Evolutionary conservation across 768 basidiomycete genomes (phyloP), one percentile per base, ranked within the genome.

Genomic region (Lactarius quietus): DNA sequence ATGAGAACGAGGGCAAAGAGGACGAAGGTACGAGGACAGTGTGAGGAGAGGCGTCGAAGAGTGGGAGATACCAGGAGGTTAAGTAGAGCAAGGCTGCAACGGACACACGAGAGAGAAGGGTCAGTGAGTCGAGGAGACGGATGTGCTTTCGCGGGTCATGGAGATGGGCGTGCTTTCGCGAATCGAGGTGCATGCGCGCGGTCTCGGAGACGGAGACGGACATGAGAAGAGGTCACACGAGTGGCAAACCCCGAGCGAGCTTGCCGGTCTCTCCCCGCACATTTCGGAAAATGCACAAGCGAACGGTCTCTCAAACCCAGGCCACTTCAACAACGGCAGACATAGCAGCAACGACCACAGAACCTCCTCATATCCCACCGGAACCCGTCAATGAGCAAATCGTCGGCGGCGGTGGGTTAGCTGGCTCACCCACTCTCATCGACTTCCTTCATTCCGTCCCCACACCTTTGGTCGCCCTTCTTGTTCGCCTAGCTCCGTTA

Each of bases 361-460:
- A 14, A 15, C 48, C 23, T 26, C 23, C 15, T 15, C 17, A 36
- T 26, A 3, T 39, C 36, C 8, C 18, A 38, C 14, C 38, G 41
- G 39, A 57, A 17, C 56, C 14, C 28, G 57, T 57, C 3, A 51
- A 51, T 15, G 48, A 14, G 14, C 23, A 51, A 51, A 45, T 36
- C 45, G 8, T 36, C 45, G 8, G 29, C 10, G 18, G 52, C 18
- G 29, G 61, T 59, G 20, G 58, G 26, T 61, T 68, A 41, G 67
- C 64, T 10, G 67, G 69, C 59, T 38, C 57, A 9, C 61, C 68
- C 45, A 70, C 69, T n/a, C 68, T 70, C 61, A 43, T 68, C 59
- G 81, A 86, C 64, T 86, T 90, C 67, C 77, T 87, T 35, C 80
- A 80, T 57, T 75, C 79, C 8, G 83, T 89, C 1, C 90, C 90